Base-by-base conservation (phyloP, 2,329 filamentous ascomycete species). In the Nannizziopsis barbatae region DNA sequence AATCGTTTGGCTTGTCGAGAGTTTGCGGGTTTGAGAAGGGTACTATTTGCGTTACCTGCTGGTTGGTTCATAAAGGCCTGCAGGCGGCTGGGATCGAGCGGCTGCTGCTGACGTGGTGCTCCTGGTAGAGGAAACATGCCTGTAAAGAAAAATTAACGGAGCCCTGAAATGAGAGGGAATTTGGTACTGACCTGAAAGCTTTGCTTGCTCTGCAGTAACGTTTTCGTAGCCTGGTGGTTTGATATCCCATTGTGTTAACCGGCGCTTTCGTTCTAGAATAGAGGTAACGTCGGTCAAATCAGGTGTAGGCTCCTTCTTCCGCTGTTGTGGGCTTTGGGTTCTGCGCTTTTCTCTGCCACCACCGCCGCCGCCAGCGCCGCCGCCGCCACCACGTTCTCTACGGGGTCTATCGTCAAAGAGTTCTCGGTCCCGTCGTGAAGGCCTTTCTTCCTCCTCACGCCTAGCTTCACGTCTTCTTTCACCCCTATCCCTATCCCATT, bases 51-150 rank as follows among this genome's bases (percentile, higher is more conserved):
- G 17, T 57, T 81, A 47, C 83, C 83, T 47, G 79, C 80, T 11
- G 90, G 85, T 62, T 93, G 88, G 65, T 86, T 89, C 80, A 95
- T 93, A 66, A 98, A 94, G 17, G 90, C 88, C 65, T 95, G 88
- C 42, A 98, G 76, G 66, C 90, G 90, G 59, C 80, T 86, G 12
- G 90, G 89, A 58, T 98, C 92, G 83, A 96, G 92, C 31, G 87
- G 84, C 62, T 95, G 89, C 7, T 27, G 22, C 65, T 95, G 88
- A 57, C 92, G 81, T 47, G 92, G 92, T 53, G 92, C 92, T 55
- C 92, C 92, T 2, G 92, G 92, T 40, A 99, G 79, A 52, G 93
- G 89, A 72, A 98, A 99, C 92, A 98, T 95, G 72, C 90, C 84
- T 56, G 32, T 38, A 3, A 3, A 11, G 14, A 47, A 31, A 18